Evolutionary conservation across 1,139 yeast genomes (phyloP).

Genomic region (Magnusiomyces fungicola): DNA sequence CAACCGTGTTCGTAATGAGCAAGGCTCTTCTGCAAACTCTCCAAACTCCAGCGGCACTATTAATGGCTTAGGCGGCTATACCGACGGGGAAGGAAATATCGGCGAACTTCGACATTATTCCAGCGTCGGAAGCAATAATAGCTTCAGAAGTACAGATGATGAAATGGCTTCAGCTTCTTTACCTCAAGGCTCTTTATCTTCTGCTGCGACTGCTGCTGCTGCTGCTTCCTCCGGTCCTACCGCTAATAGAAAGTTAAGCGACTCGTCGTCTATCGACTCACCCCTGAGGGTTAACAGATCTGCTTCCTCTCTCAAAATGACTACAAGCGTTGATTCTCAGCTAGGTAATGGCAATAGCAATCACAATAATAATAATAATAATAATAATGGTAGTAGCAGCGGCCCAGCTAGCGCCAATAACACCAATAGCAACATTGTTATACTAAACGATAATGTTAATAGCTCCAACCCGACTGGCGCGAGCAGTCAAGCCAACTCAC

Average conservation of each 20-base stretch:
- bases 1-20: conserved; percentile 13
- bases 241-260: not conserved
- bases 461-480: not conserved
- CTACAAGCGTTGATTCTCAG: conserved; percentile 1
- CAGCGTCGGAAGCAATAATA: conserved; percentile 11
- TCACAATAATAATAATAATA: not conserved
- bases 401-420: not conserved
- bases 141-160: conserved; percentile 2
- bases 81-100: not conserved
- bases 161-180: not conserved
- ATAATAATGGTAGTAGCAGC: not conserved
- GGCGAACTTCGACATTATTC: conserved; percentile 12
- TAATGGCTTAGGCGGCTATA: not conserved
- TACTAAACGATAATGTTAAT: too few species aligned
- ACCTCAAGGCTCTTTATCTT: not conserved
- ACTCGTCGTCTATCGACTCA: not conserved
- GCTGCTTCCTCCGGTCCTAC: not conserved
- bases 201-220: not conserved
- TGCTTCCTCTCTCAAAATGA: not conserved
- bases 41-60: not conserved
- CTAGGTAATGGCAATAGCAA: not conserved
- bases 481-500: too few species aligned
- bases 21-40: not conserved
- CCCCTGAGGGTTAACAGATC: conserved; percentile 1
- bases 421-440: not conserved